Conservation (phyloP, 129 eudicot genomes). For the Pseudognaphalium luteoalbum region DNA sequence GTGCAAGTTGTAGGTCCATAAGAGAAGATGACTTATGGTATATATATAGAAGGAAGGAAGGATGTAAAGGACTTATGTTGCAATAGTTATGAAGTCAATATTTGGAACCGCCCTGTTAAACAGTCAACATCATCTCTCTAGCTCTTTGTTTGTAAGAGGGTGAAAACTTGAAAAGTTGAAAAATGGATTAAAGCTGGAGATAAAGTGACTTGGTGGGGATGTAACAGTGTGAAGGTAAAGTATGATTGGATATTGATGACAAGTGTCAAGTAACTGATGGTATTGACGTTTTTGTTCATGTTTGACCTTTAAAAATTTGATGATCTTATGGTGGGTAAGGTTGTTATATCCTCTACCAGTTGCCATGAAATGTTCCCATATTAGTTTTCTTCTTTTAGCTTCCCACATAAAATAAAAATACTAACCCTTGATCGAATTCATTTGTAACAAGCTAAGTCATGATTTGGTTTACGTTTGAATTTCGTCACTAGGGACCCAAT, state of each 20-base stretch:
- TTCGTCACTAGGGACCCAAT: conserved; percentile 30
- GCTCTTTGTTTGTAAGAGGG: conserved; percentile 32
- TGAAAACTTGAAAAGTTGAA: conserved; percentile 31
- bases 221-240: conserved; percentile 15
- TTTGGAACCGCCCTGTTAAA: conserved; percentile 66
- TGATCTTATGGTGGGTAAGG: conserved; percentile 54
- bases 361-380: conserved; percentile 40
- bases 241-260: conserved; percentile 23
- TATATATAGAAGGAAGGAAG: conserved; percentile 26
- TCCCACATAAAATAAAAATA: conserved; percentile 30
- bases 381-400: conserved; percentile 27
- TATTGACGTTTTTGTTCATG: conserved; percentile 43
- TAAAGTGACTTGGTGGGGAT: conserved; percentile 25
- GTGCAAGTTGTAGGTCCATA: conserved; percentile 40
- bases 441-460: neutral
- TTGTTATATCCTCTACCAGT: conserved; percentile 63
- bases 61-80: conserved; percentile 23
- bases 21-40: conserved; percentile 35
- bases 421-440: conserved; percentile 21
- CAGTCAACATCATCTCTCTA: conserved; percentile 35
- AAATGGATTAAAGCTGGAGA: conserved; percentile 13
- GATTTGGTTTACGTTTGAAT: conserved; percentile 32
- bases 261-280: conserved; percentile 42
- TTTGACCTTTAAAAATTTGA: conserved; percentile 29
- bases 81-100: conserved; percentile 49